These are phyloP conservation scores for Alternaria conjuncta DNA, from an alignment of 2,329 filamentous ascomycete species.

Conservation along the genomic window DNA sequence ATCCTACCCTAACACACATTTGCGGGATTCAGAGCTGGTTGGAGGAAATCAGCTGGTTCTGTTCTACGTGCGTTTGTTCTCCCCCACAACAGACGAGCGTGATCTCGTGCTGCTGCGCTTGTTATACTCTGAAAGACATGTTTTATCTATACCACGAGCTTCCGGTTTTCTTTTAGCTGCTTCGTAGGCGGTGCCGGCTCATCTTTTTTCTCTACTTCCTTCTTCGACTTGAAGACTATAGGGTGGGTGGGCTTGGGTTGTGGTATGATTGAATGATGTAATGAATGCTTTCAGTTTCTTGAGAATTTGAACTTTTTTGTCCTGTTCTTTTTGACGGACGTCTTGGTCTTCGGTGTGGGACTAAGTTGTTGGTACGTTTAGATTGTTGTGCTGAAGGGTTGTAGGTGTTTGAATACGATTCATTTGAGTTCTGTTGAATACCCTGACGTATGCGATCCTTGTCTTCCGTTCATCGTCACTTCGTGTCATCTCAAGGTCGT, in stretches of 20 bases:
- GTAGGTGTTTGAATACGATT: neutral
- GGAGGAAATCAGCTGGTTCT: neutral
- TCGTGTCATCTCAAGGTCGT: neutral
- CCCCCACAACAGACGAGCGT: neutral
- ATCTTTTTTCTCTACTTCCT: neutral
- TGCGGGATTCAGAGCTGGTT: neutral
- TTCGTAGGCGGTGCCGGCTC: neutral
- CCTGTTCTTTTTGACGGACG: no score
- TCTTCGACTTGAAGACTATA: neutral
- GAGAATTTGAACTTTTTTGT: neutral
- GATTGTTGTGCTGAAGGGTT: neutral
- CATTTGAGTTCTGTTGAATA: no score
- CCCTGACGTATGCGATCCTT: no score
- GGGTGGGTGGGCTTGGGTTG: neutral
- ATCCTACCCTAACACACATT: neutral
- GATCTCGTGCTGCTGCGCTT: neutral
- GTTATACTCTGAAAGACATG: neutral
- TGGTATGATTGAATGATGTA: conserved; percentile 11
- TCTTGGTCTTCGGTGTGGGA: neutral
- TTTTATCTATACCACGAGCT: neutral
- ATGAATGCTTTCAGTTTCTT: conserved; percentile 2
- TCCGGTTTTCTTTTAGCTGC: neutral
- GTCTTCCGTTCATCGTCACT: neutral
- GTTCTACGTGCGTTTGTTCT: neutral
- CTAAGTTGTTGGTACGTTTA: neutral